phyloP scores from a whole-genome alignment of 805 yeast genomes.

The Gaillardinia entomophila region DNA sequence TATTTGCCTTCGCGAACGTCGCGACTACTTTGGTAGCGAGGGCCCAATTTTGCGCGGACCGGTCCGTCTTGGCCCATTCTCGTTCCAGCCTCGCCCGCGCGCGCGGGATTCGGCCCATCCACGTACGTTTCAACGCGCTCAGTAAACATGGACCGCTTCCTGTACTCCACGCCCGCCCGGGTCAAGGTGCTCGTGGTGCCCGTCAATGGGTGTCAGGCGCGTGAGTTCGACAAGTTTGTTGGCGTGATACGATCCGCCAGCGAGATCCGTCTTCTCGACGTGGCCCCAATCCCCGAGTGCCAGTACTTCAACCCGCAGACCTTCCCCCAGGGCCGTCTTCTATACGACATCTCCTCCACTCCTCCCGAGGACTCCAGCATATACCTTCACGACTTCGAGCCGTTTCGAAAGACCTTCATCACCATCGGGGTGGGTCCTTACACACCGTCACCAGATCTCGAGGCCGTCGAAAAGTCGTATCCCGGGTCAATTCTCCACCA shows the following conservation, averaged over 20 bases:
- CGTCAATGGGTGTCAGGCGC: conserved; percentile 40
- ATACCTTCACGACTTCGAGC: conserved; percentile 83
- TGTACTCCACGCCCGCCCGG: conserved; percentile 59
- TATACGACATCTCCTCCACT: conserved; percentile 48
- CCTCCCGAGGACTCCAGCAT: conserved; percentile 50
- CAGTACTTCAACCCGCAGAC: conserved; percentile 74
- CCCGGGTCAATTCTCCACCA: conserved; percentile 53
- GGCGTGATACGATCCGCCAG: conserved; percentile 38
- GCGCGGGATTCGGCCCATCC: no score
- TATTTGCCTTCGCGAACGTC: no score
- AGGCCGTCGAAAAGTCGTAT: conserved; percentile 20
- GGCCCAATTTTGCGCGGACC: no score
- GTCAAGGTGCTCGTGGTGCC: conserved; percentile 69
- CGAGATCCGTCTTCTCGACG: conserved; percentile 71
- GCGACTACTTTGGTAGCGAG: no score
- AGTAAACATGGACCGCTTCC: conserved; percentile 19
- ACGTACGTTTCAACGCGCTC: no score
- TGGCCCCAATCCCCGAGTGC: conserved; percentile 51
- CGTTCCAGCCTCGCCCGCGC: no score
- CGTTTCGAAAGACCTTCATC: conserved; percentile 71
- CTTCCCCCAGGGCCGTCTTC: conserved; percentile 70
- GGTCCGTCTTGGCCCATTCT: no score
- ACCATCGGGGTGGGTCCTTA: conserved; percentile 43
- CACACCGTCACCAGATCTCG: conserved; percentile 6
- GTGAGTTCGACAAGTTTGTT: conserved; percentile 39